These are phyloP conservation scores for Candida hungchunana DNA, from an alignment of 805 yeast genomes.

Conservation along the genomic window DNA sequence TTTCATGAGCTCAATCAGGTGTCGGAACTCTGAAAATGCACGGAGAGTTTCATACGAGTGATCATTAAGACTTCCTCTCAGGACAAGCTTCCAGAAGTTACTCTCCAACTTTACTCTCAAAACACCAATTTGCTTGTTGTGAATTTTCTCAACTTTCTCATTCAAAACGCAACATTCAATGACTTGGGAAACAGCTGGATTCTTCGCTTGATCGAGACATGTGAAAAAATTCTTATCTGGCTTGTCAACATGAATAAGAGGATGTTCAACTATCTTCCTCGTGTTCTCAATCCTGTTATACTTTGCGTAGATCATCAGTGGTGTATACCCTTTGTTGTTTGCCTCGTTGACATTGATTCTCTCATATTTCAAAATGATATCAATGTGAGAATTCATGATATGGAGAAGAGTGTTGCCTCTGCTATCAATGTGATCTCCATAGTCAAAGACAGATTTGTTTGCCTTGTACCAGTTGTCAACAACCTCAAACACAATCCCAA, in stretches of 20 bases:
- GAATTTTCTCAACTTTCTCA: constrained; percentile 18
- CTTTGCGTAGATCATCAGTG: constrained; percentile 66
- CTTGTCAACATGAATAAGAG: constrained; percentile 42
- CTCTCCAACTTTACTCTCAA: constrained; percentile 33
- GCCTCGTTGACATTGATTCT: constrained; percentile 51
- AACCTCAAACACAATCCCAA: constrained; percentile 41
- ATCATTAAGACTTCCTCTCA: constrained; percentile 22
- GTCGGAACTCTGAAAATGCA: constrained; percentile 29
- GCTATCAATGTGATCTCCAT: constrained; percentile 63
- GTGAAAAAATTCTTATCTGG: constrained; percentile 28
- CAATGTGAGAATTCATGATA: constrained; percentile 50
- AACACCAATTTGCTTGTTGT: constrained; percentile 29
- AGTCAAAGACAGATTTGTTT: constrained; percentile 34
- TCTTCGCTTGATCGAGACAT: constrained; percentile 44
- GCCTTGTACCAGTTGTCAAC: constrained; percentile 40
- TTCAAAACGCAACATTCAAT: constrained; percentile 29
- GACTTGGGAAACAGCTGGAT: constrained; percentile 30
- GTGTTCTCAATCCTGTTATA: constrained; percentile 65
- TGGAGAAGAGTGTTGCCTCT: constrained; percentile 78
- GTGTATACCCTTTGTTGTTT: constrained; percentile 58
- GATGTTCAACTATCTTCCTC: constrained; percentile 42
- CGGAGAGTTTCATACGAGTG: constrained; percentile 23
- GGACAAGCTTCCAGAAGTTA: constrained; percentile 26
- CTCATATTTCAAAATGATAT: constrained; percentile 34
- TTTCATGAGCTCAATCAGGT: constrained; percentile 32